phyloP scores from a whole-genome alignment of 2,329 filamentous ascomycete genomes.

The Biscogniauxia marginata region DNA sequence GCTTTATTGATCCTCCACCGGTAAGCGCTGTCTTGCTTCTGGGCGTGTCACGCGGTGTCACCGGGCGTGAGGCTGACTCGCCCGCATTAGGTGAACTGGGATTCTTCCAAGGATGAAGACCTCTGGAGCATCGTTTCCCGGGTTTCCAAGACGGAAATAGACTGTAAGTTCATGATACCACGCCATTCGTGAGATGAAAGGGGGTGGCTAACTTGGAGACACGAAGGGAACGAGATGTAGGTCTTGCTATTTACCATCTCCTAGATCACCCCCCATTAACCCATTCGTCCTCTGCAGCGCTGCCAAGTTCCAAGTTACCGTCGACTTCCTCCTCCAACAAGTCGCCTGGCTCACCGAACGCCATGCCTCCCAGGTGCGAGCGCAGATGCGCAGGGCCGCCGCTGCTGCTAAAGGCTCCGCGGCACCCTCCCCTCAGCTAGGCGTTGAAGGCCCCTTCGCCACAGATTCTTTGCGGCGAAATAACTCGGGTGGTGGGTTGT shows the following conservation, averaged over 20 bases:
- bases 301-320: conserved; percentile 75
- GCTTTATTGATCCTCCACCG: conserved; percentile 86
- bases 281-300: conserved; percentile 51
- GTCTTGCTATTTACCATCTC: conserved; percentile 28
- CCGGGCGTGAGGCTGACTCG: not conserved
- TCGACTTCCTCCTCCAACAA: conserved; percentile 88
- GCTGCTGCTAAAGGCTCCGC: conserved; percentile 55
- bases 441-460: conserved; percentile 41
- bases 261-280: not conserved
- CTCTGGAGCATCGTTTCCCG: conserved; percentile 89
- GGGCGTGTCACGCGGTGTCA: not conserved
- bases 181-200: conserved; percentile 2
- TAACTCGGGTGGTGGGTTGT: conserved; percentile 45
- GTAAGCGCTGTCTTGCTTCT: conserved; percentile 47
- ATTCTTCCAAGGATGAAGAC: conserved; percentile 78
- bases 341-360: conserved; percentile 91
- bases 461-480: conserved; percentile 52
- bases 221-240: conserved; percentile 73
- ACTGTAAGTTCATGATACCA: conserved; percentile 62
- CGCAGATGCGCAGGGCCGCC: conserved; percentile 79
- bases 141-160: conserved; percentile 76
- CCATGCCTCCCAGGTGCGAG: conserved; percentile 84
- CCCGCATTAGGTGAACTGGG: conserved; percentile 73
- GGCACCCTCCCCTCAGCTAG: conserved; percentile 56
- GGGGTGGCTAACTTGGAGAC: conserved; percentile 8